Evolutionary conservation across 805 yeast species (phyloP).

Genomic region (Candida ovalis): DNA sequence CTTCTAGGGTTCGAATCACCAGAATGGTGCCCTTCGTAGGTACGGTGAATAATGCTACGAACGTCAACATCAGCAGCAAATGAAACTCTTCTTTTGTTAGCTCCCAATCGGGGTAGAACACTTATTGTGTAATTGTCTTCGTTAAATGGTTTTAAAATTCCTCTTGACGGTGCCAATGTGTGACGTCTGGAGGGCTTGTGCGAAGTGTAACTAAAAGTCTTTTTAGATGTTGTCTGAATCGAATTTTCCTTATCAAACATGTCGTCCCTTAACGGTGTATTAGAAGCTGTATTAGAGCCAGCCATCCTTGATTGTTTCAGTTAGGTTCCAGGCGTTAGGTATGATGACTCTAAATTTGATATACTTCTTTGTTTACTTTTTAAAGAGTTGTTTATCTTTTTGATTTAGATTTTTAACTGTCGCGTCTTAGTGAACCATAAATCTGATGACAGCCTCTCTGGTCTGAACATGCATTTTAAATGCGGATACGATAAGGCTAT

Average conservation of each 20-base stretch:
- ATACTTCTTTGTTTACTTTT: too few relatives aligned
- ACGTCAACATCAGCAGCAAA: conserved; percentile 74
- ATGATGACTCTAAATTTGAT: too few relatives aligned
- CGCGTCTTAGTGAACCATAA: too few relatives aligned
- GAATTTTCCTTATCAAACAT: background rate
- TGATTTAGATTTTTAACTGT: too few relatives aligned
- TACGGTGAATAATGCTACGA: conserved; percentile 44
- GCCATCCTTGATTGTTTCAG: too few relatives aligned
- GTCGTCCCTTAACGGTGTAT: background rate
- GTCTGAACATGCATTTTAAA: too few relatives aligned
- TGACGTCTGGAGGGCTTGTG: conserved; percentile 27
- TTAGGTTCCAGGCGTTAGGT: too few relatives aligned
- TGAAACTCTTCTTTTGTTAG: conserved; percentile 54
- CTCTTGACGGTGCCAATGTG: conserved; percentile 34
- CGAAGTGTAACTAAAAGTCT: conserved; percentile 1
- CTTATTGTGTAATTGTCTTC: conserved; percentile 36
- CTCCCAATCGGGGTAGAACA: conserved; percentile 28
- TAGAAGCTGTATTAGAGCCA: background rate
- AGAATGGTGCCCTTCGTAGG: conserved; percentile 26
- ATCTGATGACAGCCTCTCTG: too few relatives aligned
- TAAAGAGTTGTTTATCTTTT: too few relatives aligned
- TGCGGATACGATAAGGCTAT: too few relatives aligned
- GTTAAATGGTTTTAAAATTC: conserved; percentile 35
- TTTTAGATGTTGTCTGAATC: background rate
- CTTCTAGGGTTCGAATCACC: conserved; percentile 25